These are phyloP conservation scores for Trematosphaeria pertusa DNA, from an alignment of 2,329 filamentous ascomycete species.

Conservation along the genomic window DNA sequence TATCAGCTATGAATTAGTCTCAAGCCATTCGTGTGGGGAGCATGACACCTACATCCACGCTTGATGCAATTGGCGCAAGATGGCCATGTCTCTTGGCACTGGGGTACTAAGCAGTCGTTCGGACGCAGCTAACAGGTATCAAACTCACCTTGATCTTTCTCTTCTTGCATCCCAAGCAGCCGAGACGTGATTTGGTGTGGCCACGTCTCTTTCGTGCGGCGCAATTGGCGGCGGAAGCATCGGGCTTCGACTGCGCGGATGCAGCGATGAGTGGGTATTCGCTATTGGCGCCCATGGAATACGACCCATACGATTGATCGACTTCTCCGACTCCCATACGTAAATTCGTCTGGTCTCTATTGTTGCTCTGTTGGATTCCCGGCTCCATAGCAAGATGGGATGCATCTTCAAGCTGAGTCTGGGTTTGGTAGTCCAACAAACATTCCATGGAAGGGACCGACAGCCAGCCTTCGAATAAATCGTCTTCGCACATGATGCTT, in stretches of 20 bases:
- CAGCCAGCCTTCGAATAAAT: background rate
- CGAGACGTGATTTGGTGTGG: constrained; percentile 73
- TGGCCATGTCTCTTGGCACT: constrained; percentile 50
- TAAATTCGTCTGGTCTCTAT: too few relatives aligned
- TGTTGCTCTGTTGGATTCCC: too few relatives aligned
- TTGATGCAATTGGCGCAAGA: constrained; percentile 47
- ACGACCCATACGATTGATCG: background rate
- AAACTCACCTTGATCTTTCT: constrained; percentile 71
- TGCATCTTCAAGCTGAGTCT: too few relatives aligned
- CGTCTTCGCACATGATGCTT: background rate
- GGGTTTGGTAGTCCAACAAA: too few relatives aligned
- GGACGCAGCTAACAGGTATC: background rate
- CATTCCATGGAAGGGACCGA: constrained; percentile 1
- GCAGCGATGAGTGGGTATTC: background rate
- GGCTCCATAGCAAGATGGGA: too few relatives aligned
- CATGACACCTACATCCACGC: constrained; percentile 34
- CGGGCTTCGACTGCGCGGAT: background rate
- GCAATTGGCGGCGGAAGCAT: background rate
- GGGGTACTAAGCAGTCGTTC: background rate
- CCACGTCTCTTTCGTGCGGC: constrained; percentile 24
- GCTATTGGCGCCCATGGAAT: background rate
- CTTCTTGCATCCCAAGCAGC: constrained; percentile 70
- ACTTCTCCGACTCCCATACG: too few relatives aligned
- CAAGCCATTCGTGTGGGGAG: too few relatives aligned
- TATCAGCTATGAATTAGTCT: constrained; percentile 10